Base-by-base conservation (phyloP, 257 asterid species). In the Scutellaria minor region DNA sequence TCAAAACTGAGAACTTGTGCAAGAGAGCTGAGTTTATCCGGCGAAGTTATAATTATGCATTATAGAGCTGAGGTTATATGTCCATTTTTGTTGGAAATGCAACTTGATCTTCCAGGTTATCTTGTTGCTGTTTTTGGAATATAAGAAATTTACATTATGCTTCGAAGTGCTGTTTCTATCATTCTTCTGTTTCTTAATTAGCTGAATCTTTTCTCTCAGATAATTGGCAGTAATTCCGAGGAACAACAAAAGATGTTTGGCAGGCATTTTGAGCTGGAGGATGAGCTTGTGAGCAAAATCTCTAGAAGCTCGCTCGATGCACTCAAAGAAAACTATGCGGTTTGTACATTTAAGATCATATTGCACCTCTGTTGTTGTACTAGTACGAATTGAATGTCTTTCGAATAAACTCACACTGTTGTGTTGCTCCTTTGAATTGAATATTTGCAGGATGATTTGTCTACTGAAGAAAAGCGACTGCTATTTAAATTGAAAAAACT, bases 221-320 rank as follows among this genome's bases (percentile, higher is more conserved):
- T 95, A 42, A 87, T 87, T 65, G 87, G 99, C 77, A 83, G 84
- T 75, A 92, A 89, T 74, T 57, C 98, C 0, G 98, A 88, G 41
- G 99, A 92, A 84, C 97, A 91, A 69, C 98, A 92, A 74, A 92
- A 90, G 84, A 92, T 92, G 96, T 84, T 85, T 74, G 99, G 99
- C 73, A 82, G 99, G 77, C 99, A 92, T 83, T 95, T 95, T 78
- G 96, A 88, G 78, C 67, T 80, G 51, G 98, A 95, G 65, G 98
- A 95, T 64, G 97, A 95, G 91, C 98, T 95, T 45, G 97, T 95
- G 75, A 95, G 99, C 86, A 88, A 84, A 68, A 88, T 95, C 82
- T 83, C 95, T 51, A 85, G 99, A 82, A 82, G 74, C 82, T 95
- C 99, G 20, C 95, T 95, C 31, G 98, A 95, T 66, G 76, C 93